Base-by-base conservation (phyloP, 2,329 filamentous ascomycete species). In the Beauveria sp. region DNA sequence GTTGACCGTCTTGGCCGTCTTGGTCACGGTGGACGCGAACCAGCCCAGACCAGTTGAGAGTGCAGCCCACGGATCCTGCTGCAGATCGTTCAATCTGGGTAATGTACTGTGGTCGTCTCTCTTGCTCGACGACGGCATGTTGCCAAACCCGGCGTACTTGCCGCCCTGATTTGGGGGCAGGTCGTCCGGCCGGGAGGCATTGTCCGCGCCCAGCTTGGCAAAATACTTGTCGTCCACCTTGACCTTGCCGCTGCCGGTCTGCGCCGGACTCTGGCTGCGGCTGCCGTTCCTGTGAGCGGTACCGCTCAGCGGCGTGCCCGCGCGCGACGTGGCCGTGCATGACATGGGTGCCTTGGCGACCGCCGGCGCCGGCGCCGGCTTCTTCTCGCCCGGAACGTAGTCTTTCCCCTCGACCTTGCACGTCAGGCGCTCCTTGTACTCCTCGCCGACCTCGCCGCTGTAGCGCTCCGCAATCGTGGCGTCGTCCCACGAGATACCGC, bases 41-140 rank as follows among this genome's bases (percentile, higher is more conserved):
- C 95, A 98, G 9, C 93, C 93, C 69, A 98, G 96, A 0, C 93
- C 90, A 76, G 96, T 97, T 31, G 87, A 91, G 68, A 99, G 75
- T 18, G 93, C 92, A 1, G 85, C 93, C 65, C 98, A 80, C 0
- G 95, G 93, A 72, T 99, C 95, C 71, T 88, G 90, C 74, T 96
- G 91, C 71, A 98, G 85, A 60, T 98, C 93, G 60, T 95, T 88
- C n/a, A 95, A 78, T 14, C 86, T 86, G 0, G 89, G 90, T 28
- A 89, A 76, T 1, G 72, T 75, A 14, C 77, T 76, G 61, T 70
- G 73, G 56, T 73, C 72, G 48, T 73, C 74, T 40, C 74, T 74
- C 60, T 79, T 75, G 57, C 79, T 73, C 20, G 84, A 80, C 60
- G 80, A 80, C 28, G 89, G 84, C 55, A 87, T 86, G 71, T 88